Base-by-base conservation (phyloP, 2,329 filamentous ascomycete genomes). In the Alternaria incomplexa region DNA sequence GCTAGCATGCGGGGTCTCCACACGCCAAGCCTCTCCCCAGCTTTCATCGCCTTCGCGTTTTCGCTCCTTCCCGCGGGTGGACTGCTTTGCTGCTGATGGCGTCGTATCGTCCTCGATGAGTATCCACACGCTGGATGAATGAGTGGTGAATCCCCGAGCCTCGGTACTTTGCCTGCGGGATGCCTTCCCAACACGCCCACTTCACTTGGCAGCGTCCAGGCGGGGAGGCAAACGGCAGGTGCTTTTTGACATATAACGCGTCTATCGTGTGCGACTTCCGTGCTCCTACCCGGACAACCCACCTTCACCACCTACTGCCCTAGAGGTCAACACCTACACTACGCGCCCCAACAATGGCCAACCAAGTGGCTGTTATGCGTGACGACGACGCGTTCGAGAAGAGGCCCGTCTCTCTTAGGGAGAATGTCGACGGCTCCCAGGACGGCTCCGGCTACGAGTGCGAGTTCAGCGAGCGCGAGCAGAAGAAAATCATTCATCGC, bases 401-500 rank as follows among this genome's bases (percentile, higher is more conserved):
- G 61, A 53, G 63, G 5, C 54, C 62, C 4, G 63, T 62, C 12
- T 54, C 64, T 7, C 62, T 71, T 43, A 71, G 65, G 45, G 74
- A 77, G 51, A 72, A 79, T 11, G 55, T 74, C 50, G 64, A 71
- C 25, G 67, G 65, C 50, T 67, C 67, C 20, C 66, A 74, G 11
- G 72, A 67, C 50, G 73, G 68, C 17, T 46, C 51, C 26, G 50
- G 32, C 15, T 76, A 73, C 51, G 75, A 76, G 62, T 73, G 71
- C 58, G 79, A 80, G 47, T 89, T 90, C 78, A 85, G 87, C 1
- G 83, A 84, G 0, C 79, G 83, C 17, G 89, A 95, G 79, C 87
- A 91, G 80, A 87, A 83, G 74, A 85, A 81, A 45, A 92, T 96
- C 72, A 88, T 93, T 45, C 84, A 85, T 59, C 87, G 88, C 12